Evolutionary conservation across 495 filamentous ascomycete species (phyloP).

Genomic region (Penicillium subrubescens): DNA sequence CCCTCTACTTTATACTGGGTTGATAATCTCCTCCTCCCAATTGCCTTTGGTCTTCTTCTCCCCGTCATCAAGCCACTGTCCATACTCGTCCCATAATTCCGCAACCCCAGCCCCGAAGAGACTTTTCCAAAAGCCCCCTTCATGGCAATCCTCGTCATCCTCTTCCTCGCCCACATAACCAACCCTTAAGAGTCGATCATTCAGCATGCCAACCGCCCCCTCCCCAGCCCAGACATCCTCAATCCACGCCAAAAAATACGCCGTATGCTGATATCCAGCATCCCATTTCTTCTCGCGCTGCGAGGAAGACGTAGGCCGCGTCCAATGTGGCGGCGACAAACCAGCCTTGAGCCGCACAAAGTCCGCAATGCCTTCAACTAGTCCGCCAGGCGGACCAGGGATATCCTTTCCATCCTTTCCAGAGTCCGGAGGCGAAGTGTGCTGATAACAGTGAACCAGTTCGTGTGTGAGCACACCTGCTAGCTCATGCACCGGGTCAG

Average conservation of each 20-base stretch:
- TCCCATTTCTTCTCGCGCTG: constrained; percentile 69
- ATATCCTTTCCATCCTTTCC: constrained; percentile 11
- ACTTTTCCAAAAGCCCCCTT: constrained; percentile 69
- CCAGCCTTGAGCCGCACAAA: constrained; percentile 81
- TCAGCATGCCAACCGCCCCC: constrained; percentile 73
- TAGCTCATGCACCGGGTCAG: constrained; percentile 62
- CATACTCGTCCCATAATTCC: constrained; percentile 77
- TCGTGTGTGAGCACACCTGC: constrained; percentile 86
- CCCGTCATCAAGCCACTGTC: constrained; percentile 37
- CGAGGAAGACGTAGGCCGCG: constrained; percentile 50
- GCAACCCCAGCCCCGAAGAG: constrained; percentile 65
- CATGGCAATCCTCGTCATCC: constrained; percentile 44
- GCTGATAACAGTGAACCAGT: constrained; percentile 95
- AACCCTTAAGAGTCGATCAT: constrained; percentile 64
- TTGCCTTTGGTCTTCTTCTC: constrained; percentile 17
- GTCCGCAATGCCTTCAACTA: constrained; percentile 93
- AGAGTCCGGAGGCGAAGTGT: constrained; percentile 61
- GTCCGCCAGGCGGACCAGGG: constrained; percentile 62
- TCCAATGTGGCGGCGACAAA: constrained; percentile 85
- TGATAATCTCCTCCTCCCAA: constrained; percentile 37
- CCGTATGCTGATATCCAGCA: constrained; percentile 88
- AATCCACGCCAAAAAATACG: constrained; percentile 78
- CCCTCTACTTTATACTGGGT: constrained; percentile 1
- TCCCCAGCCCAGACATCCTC: constrained; percentile 69
- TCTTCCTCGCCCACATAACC: constrained; percentile 43